phyloP scores from a whole-genome alignment of 345 rosid species.

The Raphanus sativus region DNA sequence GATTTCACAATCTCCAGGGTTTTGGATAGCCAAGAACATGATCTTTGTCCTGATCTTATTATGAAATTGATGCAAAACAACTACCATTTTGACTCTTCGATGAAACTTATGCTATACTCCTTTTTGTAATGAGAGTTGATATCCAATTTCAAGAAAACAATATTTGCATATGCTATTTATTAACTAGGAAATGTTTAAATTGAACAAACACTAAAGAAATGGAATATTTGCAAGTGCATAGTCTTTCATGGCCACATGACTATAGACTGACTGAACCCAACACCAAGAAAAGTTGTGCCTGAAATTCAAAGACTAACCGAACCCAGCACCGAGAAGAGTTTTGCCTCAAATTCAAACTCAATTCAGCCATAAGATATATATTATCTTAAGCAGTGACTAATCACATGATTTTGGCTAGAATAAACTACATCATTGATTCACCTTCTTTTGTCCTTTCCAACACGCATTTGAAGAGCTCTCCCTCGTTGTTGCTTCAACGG shows the following conservation, averaged over 20 bases:
- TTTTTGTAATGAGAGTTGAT: neutral
- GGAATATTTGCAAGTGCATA: neutral
- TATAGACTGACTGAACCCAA: neutral
- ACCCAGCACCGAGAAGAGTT: neutral
- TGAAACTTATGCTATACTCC: conserved; percentile 6
- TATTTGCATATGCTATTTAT: too few species aligned
- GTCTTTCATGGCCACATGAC: conserved; percentile 10
- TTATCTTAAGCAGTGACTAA: neutral
- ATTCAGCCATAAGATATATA: neutral
- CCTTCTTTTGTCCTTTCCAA: neutral
- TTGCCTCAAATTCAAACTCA: conserved; percentile 2
- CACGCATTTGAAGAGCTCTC: neutral
- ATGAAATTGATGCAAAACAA: conserved; percentile 29
- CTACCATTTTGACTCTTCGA: conserved; percentile 15
- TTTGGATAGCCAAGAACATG: conserved; percentile 38
- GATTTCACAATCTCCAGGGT: conserved; percentile 28
- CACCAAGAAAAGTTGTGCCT: neutral
- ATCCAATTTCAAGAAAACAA: neutral
- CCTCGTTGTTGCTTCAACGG: neutral
- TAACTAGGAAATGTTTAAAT: neutral
- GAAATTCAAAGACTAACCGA: neutral
- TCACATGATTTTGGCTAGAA: neutral
- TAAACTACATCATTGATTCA: neutral
- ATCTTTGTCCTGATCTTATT: conserved; percentile 22
- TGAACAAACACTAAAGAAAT: neutral